phyloP scores from a whole-genome alignment of 2,329 filamentous ascomycete genomes.

The Mariannaea elegans region DNA sequence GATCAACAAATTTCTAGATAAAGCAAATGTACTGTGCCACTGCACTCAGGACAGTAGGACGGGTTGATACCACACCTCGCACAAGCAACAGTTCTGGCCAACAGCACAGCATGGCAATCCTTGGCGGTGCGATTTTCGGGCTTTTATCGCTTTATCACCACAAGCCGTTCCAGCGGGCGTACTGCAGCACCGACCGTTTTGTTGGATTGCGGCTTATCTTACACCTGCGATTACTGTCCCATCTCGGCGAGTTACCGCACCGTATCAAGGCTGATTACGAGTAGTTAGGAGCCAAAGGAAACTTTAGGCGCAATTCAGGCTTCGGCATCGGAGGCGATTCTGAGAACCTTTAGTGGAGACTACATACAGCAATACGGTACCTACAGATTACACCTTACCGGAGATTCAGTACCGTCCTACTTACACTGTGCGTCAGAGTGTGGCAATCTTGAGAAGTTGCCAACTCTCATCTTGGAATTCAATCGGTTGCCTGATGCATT shows the following conservation, averaged over 20 bases:
- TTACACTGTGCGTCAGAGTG: too few species aligned
- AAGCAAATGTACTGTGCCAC: not conserved
- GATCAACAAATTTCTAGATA: not conserved
- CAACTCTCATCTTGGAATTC: too few species aligned
- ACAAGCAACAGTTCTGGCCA: not conserved
- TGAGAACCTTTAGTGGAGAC: not conserved
- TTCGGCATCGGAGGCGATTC: constrained; percentile 2
- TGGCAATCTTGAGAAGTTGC: too few species aligned
- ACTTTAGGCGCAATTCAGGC: too few species aligned
- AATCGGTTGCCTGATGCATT: too few species aligned
- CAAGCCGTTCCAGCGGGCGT: constrained; percentile 3
- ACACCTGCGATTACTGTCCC: not conserved
- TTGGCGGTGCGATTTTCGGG: constrained; percentile 11
- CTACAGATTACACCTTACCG: not conserved
- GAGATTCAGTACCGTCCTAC: not conserved
- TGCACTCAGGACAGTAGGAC: too few species aligned
- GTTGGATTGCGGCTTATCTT: not conserved
- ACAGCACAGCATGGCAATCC: constrained; percentile 1
- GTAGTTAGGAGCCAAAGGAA: not conserved
- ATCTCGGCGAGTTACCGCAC: not conserved
- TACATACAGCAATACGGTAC: too few species aligned
- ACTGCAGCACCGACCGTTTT: constrained; percentile 16
- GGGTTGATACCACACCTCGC: not conserved
- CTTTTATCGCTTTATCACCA: constrained; percentile 1
- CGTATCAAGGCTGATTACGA: not conserved